Base-by-base conservation (phyloP, 352 stramenopile species). In the Phytophthora litchii region DNA sequence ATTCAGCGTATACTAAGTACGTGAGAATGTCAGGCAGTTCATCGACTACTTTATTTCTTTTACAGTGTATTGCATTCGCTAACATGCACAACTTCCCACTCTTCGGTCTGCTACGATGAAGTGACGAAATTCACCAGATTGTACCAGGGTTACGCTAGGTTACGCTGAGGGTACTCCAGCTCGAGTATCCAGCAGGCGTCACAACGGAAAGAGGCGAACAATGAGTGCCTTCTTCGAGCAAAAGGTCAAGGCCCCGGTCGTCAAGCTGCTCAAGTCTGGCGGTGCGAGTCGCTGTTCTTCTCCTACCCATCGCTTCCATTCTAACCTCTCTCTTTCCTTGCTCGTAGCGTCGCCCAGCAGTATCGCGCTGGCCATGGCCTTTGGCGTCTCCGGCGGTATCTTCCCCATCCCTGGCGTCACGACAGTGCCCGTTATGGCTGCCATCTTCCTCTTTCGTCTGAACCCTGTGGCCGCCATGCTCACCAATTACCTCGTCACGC, bases 391-490 rank as follows among this genome's bases (percentile, higher is more conserved):
- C 9, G 83, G 80, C 23, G 80, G 84, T 20, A 80, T 94, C 25
- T 92, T 94, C 55, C 84, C 84, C n/a, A 78, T 94, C 42, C 82
- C 82, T 29, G 84, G 84, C 16, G 57, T 91, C 12, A 92, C 82
- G 19, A 89, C 76, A 8, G 56, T 94, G 25, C 84, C 83, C 8
- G 77, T 91, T 23, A 90, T 91, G 79, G 59, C 78, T 13, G 80
- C 78, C 44, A 89, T 92, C 49, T 88, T 89, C 62, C 61, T 91
- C 45, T 89, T 94, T 57, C 67, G 78, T n/a, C 67, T 94, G 25
- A 94, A 94, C 46, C 76, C 84, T 9, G 79, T 92, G 46, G 84
- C 84, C 6, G 77, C 84, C 21, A 92, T 94, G 84, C 78, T 92
- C 52, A 91, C 81, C 2, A 92, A 94, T 59, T 92, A 92, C 64